Percentiles rank a stretch among this genome's conserved stretches.
phyloP scores from a whole-genome alignment of 306 rosid genomes.

The Rosa chinensis region DNA sequence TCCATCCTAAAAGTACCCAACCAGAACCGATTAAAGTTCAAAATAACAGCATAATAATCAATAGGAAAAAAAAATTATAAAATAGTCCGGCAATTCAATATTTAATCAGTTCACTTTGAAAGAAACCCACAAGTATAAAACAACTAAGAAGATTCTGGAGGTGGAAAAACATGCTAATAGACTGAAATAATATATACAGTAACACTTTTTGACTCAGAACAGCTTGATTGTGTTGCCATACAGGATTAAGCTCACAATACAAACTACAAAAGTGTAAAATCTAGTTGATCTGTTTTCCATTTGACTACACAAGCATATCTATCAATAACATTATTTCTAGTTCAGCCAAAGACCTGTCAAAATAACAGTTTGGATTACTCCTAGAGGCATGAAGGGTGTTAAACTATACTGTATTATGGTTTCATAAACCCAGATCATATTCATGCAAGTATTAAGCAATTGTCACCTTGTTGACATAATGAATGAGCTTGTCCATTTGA shows the following conservation, averaged over 20 bases:
- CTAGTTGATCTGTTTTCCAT: not conserved
- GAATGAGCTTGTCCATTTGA: conserved; percentile 92
- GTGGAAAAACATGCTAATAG: not conserved
- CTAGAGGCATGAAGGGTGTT: not conserved
- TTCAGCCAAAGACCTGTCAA: not conserved
- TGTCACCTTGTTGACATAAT: conserved; percentile 80
- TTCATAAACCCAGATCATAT: conserved; percentile 20
- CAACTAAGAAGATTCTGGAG: not conserved
- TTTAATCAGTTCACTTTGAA: not conserved
- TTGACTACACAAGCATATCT: conserved; percentile 1
- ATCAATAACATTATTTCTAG: not conserved
- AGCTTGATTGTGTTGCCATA: not conserved
- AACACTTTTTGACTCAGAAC: not conserved
- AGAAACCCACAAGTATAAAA: not conserved
- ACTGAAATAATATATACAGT: not conserved
- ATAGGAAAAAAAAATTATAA: not conserved
- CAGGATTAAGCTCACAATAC: not conserved
- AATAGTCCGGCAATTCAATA: not conserved
- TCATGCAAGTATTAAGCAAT: not conserved
- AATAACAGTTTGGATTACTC: not conserved
- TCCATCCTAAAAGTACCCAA: conserved; percentile 67
- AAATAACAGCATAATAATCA: not conserved
- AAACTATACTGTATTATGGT: not conserved
- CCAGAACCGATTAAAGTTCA: not conserved
- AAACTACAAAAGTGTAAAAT: not conserved